Conservation (phyloP, 345 rosid genomes). For the Anastatica hierochuntica region DNA sequence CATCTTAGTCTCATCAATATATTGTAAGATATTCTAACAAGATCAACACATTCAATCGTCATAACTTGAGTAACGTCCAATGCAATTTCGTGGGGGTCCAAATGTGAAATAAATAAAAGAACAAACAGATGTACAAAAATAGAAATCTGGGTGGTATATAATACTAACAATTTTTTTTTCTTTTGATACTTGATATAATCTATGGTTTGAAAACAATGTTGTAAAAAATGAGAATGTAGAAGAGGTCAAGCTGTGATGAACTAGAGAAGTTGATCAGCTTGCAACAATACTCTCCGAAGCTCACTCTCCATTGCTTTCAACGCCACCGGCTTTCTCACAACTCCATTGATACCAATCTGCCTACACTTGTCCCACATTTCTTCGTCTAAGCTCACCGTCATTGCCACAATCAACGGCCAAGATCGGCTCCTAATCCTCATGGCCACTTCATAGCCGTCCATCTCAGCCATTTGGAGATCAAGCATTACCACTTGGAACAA, state of each 20-base stretch:
- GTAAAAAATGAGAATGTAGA: not conserved
- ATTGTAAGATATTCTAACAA: no score
- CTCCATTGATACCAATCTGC: conserved; percentile 70
- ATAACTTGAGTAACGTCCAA: no score
- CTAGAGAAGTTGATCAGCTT: conserved; percentile 37
- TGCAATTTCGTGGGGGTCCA: no score
- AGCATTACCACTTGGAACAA: conserved; percentile 50
- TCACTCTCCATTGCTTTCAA: conserved; percentile 58
- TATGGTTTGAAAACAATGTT: conserved; percentile 13
- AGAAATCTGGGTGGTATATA: not conserved
- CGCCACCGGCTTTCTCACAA: conserved; percentile 63
- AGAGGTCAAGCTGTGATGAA: not conserved
- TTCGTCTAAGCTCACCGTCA: conserved; percentile 48
- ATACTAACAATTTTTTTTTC: conserved; percentile 3
- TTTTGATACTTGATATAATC: conserved; percentile 4
- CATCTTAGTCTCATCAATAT: no score
- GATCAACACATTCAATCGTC: no score
- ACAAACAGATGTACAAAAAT: not conserved
- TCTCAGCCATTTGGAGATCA: conserved; percentile 69
- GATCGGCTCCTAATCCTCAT: conserved; percentile 50
- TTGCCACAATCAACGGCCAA: conserved; percentile 64
- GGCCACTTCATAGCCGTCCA: conserved; percentile 85
- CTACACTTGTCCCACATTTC: conserved; percentile 54
- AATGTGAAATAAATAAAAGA: no score
- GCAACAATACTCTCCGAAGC: conserved; percentile 56